These are phyloP conservation scores for Auxenochlorella protothecoides DNA, from an alignment of 139 green algal species.

Conservation along the genomic window DNA sequence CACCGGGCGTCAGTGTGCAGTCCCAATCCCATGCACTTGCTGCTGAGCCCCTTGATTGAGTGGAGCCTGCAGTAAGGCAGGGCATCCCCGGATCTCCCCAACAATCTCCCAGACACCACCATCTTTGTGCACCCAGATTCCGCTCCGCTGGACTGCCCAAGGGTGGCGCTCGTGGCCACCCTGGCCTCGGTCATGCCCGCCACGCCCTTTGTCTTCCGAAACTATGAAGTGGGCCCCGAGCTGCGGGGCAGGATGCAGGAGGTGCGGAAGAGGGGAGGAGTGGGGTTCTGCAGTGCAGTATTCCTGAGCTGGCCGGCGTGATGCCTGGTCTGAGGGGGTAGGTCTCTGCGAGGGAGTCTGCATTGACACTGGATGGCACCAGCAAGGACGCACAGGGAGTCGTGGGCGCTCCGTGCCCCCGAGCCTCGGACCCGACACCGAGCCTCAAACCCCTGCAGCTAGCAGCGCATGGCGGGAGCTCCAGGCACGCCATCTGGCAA, in stretches of 20 bases:
- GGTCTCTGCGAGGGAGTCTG: no score
- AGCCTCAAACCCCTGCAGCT: not conserved
- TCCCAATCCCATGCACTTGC: no score
- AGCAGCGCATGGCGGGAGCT: slow-evolving; percentile 27
- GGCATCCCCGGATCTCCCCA: no score
- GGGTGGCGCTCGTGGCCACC: slow-evolving; percentile 69
- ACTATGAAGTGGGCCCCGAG: slow-evolving; percentile 59
- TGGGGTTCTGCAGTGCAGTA: no score
- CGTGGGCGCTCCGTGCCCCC: no score
- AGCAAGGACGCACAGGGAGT: no score
- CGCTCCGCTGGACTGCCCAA: slow-evolving; percentile 44
- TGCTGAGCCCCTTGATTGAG: no score
- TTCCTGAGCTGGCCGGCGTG: not conserved
- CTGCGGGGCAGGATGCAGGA: not conserved
- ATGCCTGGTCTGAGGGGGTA: not conserved
- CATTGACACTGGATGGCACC: no score
- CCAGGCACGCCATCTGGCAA: slow-evolving; percentile 70
- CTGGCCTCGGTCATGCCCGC: slow-evolving; percentile 63
- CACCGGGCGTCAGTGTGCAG: no score
- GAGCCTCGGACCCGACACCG: no score
- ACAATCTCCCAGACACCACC: no score
- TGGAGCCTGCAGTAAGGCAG: no score
- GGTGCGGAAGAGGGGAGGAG: not conserved
- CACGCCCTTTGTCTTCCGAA: slow-evolving; percentile 79
- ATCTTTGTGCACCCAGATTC: slow-evolving; percentile 35